Conservation (phyloP, 1,139 yeast species). For the Candida albicans region DNA sequence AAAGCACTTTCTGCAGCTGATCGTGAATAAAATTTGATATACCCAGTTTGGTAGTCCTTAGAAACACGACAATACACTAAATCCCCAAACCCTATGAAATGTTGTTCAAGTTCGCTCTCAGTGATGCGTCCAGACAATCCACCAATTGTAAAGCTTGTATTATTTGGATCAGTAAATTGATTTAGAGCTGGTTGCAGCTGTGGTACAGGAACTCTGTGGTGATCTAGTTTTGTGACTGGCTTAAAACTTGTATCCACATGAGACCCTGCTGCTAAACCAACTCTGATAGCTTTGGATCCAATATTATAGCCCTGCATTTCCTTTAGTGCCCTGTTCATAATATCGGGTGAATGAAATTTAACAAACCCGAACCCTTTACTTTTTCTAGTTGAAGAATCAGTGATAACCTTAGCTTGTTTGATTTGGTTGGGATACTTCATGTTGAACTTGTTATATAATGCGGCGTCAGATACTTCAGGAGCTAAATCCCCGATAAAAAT, state of each 20-base stretch:
- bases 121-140: slow-evolving; percentile 34
- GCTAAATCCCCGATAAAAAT: slow-evolving; percentile 81
- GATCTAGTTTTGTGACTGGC: slow-evolving; percentile 8
- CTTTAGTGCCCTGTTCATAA: slow-evolving; percentile 68
- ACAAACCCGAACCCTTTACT: slow-evolving; percentile 93
- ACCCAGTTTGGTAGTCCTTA: slow-evolving; percentile 23
- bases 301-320: slow-evolving; percentile 83
- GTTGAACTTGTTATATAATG: slow-evolving; percentile 68
- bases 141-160: slow-evolving; percentile 30
- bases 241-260: slow-evolving; percentile 11
- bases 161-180: slow-evolving; percentile 37
- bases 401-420: slow-evolving; percentile 84
- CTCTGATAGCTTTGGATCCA: slow-evolving; percentile 75
- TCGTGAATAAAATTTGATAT: slow-evolving; percentile 30
- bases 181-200: slow-evolving; percentile 38
- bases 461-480: slow-evolving; percentile 72
- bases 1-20: slow-evolving; percentile 41
- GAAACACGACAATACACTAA: slow-evolving; percentile 26
- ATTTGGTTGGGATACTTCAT: slow-evolving; percentile 66
- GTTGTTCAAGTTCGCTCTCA: slow-evolving; percentile 27
- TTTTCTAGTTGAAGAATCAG: slow-evolving; percentile 70
- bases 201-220: slow-evolving; percentile 12
- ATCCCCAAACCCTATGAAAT: slow-evolving; percentile 39
- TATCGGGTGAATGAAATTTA: slow-evolving; percentile 71
- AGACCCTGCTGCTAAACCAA: slow-evolving; percentile 38